Evolutionary conservation across 1,139 yeast species (phyloP), one percentile per base, ranked within the genome.

Genomic region (Taphrina confusa): DNA sequence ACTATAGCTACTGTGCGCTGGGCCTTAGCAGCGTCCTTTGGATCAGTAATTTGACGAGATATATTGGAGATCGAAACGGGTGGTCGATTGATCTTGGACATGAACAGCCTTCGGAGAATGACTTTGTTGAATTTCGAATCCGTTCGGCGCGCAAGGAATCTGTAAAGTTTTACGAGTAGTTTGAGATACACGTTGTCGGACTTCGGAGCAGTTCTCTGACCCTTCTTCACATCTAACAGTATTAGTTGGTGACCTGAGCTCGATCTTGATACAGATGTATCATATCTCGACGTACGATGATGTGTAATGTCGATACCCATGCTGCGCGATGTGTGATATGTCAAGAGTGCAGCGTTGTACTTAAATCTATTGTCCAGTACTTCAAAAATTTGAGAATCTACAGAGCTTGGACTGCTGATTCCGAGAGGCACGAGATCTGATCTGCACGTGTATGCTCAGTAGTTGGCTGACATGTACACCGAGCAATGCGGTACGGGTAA

Each of bases 151-250:
- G 63, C 54, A 81, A 92, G 84, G 95, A 89, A 94, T 76, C 97
- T 81, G 88, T 91, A 92, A 74, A 92, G 84, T 85, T 91, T 91
- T 78, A 92, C 98, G 81, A 92, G 86, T 77, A 92, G 81, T 81
- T 86, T 87, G 82, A 92, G 84, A 96, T 94, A 92, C 80, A 91
- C 96, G 78, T 92, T 94, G 82, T 92, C 96, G 71, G 97, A 91
- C 84, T 90, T 90, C 81, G 98, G 99, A 79, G 97, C 97, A 76
- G 86, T 81, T 83, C 99, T 91, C 88, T 89, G 95, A 79, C 96
- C 86, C 72, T 85, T 81, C 82, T 91, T 88, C 77, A 82, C 83
- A 86, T 92, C 52, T 47, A 20, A 12, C 28, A 31, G 14, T 6
- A 22, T 37, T 37, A 37, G 42, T 37, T 25, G n/a, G n/a, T n/a